Evolutionary conservation across 2,329 filamentous ascomycete genomes (phyloP).

Genomic region (Zasmidium citrigriseum): DNA sequence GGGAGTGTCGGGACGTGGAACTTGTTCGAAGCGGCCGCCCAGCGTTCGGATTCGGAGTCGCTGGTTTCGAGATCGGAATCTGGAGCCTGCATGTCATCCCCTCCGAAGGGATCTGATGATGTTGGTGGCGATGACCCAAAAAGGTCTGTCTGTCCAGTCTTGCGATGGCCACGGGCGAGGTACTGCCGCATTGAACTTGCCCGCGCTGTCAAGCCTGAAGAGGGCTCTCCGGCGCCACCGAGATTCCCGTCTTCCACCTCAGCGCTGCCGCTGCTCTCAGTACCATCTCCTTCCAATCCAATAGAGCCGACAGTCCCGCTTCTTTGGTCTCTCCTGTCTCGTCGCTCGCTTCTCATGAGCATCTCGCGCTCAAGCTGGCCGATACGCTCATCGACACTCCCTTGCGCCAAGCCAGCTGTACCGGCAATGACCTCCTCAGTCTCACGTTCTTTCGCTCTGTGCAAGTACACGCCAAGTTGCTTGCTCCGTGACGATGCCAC

Average conservation of each 20-base stretch:
- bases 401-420: constrained; percentile 40
- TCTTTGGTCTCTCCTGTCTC: constrained; percentile 29
- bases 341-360: constrained; percentile 44
- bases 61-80: constrained; percentile 8
- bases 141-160: constrained; percentile 30
- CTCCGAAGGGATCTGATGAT: background rate
- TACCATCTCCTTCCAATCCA: constrained; percentile 27
- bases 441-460: constrained; percentile 59
- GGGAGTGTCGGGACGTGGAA: constrained; percentile 48
- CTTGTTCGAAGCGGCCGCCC: constrained; percentile 20
- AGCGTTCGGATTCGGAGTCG: constrained; percentile 8
- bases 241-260: constrained; percentile 45
- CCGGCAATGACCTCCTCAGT: constrained; percentile 45
- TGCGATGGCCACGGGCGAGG: constrained; percentile 28
- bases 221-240: constrained; percentile 11
- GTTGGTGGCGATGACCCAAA: constrained; percentile 14
- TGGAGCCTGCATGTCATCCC: constrained; percentile 2
- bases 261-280: constrained; percentile 48
- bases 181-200: constrained; percentile 28
- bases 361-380: constrained; percentile 57
- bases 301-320: constrained; percentile 19
- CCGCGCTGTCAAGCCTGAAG: constrained; percentile 11
- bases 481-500: constrained; percentile 56
- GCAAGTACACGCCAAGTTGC: constrained; percentile 61
- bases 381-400: constrained; percentile 55